phyloP scores from a whole-genome alignment of 768 basidiomycete species.

The Pleurotus platypus region DNA sequence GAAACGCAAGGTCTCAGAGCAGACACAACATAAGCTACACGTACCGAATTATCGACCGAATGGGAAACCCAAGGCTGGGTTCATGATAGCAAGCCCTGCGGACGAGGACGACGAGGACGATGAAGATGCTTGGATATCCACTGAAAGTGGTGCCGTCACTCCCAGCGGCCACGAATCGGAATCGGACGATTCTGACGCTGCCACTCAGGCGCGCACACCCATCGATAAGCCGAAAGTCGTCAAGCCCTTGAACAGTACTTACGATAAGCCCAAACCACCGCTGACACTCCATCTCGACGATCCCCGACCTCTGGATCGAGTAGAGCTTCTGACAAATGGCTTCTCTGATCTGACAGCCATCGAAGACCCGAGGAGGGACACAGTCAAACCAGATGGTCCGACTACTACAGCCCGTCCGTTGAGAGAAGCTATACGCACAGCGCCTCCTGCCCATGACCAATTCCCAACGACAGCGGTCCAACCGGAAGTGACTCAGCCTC shows the following conservation, averaged over 20 bases:
- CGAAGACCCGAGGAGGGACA: background rate
- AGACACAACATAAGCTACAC: conserved; percentile 15
- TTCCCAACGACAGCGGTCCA: background rate
- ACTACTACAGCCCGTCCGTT: background rate
- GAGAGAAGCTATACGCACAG: background rate
- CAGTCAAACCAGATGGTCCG: background rate
- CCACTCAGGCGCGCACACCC: conserved; percentile 14
- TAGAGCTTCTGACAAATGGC: background rate
- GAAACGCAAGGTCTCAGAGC: conserved; percentile 19
- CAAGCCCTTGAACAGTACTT: background rate
- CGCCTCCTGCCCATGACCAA: background rate
- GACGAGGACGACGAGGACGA: conserved; percentile 38
- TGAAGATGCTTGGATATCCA: conserved; percentile 77
- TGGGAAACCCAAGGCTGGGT: conserved; percentile 45
- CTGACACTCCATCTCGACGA: background rate
- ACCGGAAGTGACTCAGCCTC: background rate
- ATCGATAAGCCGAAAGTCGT: background rate
- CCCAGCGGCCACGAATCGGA: conserved; percentile 51
- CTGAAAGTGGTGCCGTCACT: conserved; percentile 71
- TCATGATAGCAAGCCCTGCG: conserved; percentile 51
- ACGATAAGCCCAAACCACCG: conserved; percentile 9
- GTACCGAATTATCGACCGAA: conserved; percentile 13
- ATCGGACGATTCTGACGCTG: conserved; percentile 36
- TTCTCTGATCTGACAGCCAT: background rate
- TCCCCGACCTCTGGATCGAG: background rate